Evolutionary conservation across 176 grass and related monocot genomes (phyloP), one percentile per base, ranked within the genome.

Genomic region (Musa schizocarpa): DNA sequence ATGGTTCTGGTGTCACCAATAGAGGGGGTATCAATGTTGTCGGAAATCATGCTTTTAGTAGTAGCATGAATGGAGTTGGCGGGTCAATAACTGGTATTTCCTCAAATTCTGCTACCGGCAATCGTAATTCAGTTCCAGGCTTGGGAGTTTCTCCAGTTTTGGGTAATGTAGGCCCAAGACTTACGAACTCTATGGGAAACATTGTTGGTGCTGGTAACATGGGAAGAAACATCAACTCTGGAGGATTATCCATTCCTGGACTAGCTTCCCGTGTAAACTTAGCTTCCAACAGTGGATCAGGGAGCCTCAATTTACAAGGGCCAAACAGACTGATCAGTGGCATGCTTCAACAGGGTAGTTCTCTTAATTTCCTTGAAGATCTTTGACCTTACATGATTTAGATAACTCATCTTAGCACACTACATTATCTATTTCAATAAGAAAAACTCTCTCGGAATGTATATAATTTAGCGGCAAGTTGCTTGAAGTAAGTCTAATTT

Each of bases 221-320:
- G 68, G 95, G 95, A 91, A 99, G 95, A 87, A 99, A 79, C 77
- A 91, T 99, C 57, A 82, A 69, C 63, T 89, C 95, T 21, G 90
- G 90, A 73, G 90, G 95, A 20, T 76, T 89, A 71, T 85, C 80
- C 13, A 81, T 94, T 57, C 82, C 95, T 75, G 79, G 82, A 69
- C 83, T 94, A 12, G 71, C 84, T 67, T 89, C 95, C 57, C 82
- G 88, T 12, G 85, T 99, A 74, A 94, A 94, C 83, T 74, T 89
- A 71, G 73, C 77, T 79, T 76, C 86, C 63, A 91, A 87, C 72
- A 14, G 85, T 80, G 94, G 80, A 54, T 84, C 74, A 81, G 90
- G 86, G 13, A 82, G 65, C 80, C 65, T 94, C 63, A 89, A 87
- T 82, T 78, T 94, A 54, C 95, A 92, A 87, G 95, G 86, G 78